Evolutionary conservation across 495 filamentous ascomycete genomes (phyloP), one percentile per base, ranked within the genome.

Genomic region (Neurospora sublineolata): DNA sequence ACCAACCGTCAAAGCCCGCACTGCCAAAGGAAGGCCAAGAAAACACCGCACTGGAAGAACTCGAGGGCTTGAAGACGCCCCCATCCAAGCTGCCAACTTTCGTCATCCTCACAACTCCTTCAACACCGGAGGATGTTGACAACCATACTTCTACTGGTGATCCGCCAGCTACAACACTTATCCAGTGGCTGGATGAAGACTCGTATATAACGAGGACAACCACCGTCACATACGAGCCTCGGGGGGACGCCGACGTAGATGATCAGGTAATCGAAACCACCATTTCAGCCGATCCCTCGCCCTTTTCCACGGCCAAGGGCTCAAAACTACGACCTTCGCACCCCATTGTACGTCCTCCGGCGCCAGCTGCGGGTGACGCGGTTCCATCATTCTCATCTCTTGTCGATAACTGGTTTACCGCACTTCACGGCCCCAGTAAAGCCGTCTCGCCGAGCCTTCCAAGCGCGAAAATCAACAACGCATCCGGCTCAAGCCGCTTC

Each of bases 131-230:
- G 52, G 27, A 36, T 64, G 12, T 14, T 18, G 52, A 10, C 27
- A 64, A 11, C 6, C 52, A 27, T 7, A 30, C 52, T 64, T 33
- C 52, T 8, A 64, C 5, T 33, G 27, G 18, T 64, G 23, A 64
- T 3, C 27, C 52, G 27, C 27, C 12, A 14, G 7, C 1, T 36
- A 36, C 52, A 33, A 33, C 52, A 64, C 10, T 52, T 18, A 74
- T 79, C n/a, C 82, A 84, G 67, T 74, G 74, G 12, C 71, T 82
- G 9, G 82, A 79, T 18, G 75, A 78, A 33, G 80, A 74, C 5
- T 84, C 82, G 0, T 82, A 78, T 67, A 71, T 84, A 30, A 82
- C 79, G 1, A 77, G 77, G 71, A 77, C 68, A 3, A 79, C 81
- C 23, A 81, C 83, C 52, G 74, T 80, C 4, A 77, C 74, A 1